Percentiles rank a stretch among this genome's conserved stretches.
phyloP scores from a whole-genome alignment of 2,329 filamentous ascomycete genomes.

The Botrytis deweyae region DNA sequence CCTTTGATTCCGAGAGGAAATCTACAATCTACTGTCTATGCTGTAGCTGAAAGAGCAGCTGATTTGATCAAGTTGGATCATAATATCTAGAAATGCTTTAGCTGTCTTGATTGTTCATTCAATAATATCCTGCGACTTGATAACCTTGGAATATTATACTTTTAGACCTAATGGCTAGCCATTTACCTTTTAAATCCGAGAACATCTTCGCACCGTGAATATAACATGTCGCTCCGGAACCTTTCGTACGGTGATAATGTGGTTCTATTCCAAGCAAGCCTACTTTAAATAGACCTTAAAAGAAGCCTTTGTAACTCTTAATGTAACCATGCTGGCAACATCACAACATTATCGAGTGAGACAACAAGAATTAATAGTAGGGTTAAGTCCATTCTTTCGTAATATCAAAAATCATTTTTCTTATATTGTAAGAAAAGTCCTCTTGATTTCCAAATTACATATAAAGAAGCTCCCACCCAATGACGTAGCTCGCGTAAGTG shows the following conservation, averaged over 20 bases:
- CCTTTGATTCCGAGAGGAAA: constrained; percentile 25
- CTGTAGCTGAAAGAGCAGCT: constrained; percentile 28
- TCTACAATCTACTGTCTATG: constrained; percentile 26
- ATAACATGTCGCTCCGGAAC: background rate
- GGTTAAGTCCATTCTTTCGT: too few species aligned
- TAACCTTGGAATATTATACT: too few species aligned
- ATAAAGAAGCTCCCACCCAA: background rate
- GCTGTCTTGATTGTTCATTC: background rate
- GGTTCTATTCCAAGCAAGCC: background rate
- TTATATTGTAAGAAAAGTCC: too few species aligned
- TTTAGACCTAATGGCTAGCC: background rate
- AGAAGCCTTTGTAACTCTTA: background rate
- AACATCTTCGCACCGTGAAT: background rate
- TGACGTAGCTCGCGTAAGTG: background rate
- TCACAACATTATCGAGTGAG: background rate
- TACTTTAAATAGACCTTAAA: background rate
- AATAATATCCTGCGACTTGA: background rate
- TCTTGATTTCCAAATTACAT: too few species aligned
- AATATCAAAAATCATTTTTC: too few species aligned
- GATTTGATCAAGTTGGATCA: constrained; percentile 22
- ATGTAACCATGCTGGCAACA: background rate
- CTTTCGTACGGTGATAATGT: background rate
- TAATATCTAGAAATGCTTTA: background rate
- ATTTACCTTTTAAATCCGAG: background rate
- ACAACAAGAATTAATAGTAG: background rate